A percentile compares a stretch with the other conserved stretches of the same genome.
These are phyloP conservation scores for Blastomyces emzantsi DNA, from an alignment of 2,329 filamentous ascomycete genomes.

Conservation along the genomic window DNA sequence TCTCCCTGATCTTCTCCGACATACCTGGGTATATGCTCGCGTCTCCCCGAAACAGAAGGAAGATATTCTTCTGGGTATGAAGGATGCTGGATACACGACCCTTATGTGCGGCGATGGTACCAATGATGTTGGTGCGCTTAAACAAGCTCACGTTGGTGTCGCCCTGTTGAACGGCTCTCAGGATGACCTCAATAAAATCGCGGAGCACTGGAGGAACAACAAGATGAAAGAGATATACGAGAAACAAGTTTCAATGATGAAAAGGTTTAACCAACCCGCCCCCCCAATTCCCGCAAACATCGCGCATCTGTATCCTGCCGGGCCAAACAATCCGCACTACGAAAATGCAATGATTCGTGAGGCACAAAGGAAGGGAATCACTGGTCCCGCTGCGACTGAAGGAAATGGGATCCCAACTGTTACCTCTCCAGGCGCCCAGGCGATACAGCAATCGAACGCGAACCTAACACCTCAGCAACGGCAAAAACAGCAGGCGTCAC, in stretches of 20 bases:
- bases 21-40: slow-evolving; percentile 96
- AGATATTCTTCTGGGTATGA: slow-evolving; percentile 91
- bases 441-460: slow-evolving; percentile 43
- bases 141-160: slow-evolving; percentile 96
- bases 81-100: slow-evolving; percentile 95
- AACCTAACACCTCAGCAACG: slow-evolving; percentile 45
- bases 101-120: slow-evolving; percentile 98
- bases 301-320: slow-evolving; percentile 88
- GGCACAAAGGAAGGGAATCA: slow-evolving; percentile 60
- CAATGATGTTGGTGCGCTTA: slow-evolving; percentile 94
- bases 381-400: slow-evolving; percentile 46
- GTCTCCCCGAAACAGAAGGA: slow-evolving; percentile 99
- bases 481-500: slow-evolving; percentile 49
- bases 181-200: slow-evolving; percentile 83
- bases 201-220: slow-evolving; percentile 84
- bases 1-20: slow-evolving; percentile 67
- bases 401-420: slow-evolving; percentile 53
- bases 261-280: slow-evolving; percentile 83
- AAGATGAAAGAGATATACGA: slow-evolving; percentile 99
- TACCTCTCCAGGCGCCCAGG: slow-evolving; percentile 57
- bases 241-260: slow-evolving; percentile 87
- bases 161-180: slow-evolving; percentile 90
- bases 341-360: slow-evolving; percentile 85
- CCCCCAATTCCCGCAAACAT: slow-evolving; percentile 91
- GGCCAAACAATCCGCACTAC: slow-evolving; percentile 86